phyloP scores from a whole-genome alignment of 352 stramenopile genomes.

The Thraustotheca clavata region DNA sequence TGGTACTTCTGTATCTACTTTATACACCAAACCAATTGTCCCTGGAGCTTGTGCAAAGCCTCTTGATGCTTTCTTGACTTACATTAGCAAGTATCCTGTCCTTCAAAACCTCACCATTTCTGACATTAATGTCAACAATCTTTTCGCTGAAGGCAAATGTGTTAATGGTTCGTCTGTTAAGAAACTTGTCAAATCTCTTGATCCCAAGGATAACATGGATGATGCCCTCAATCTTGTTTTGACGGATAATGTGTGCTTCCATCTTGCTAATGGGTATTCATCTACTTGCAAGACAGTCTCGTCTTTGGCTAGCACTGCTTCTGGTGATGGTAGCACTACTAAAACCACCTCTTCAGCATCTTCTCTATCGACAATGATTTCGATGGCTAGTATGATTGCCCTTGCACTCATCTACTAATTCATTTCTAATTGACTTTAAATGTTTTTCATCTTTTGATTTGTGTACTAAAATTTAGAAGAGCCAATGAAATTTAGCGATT shows the following conservation, averaged over 20 bases:
- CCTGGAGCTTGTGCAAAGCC: conserved; percentile 28
- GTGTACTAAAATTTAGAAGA: too few relatives aligned
- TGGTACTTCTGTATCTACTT: background rate
- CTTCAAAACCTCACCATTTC: conserved; percentile 23
- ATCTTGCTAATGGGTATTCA: conserved; percentile 13
- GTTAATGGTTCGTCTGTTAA: conserved; percentile 20
- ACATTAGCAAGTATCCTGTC: conserved; percentile 29
- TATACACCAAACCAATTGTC: conserved; percentile 29
- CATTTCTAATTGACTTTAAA: background rate
- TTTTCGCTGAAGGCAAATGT: conserved; percentile 36
- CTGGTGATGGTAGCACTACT: background rate
- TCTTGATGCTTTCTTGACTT: conserved; percentile 29
- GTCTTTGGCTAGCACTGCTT: background rate
- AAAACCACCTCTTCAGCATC: background rate
- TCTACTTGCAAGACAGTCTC: conserved; percentile 8
- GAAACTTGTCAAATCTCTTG: background rate
- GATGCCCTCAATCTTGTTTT: background rate
- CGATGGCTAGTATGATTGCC: background rate
- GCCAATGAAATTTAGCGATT: too few relatives aligned
- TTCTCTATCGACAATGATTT: background rate
- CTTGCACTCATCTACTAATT: background rate
- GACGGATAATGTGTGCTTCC: conserved; percentile 1
- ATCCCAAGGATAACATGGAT: background rate
- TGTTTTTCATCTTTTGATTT: background rate
- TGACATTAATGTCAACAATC: conserved; percentile 17